Percentiles rank a stretch among this genome's conserved stretches.
phyloP scores from a whole-genome alignment of 345 rosid species.

The Gossypioides kirkii region DNA sequence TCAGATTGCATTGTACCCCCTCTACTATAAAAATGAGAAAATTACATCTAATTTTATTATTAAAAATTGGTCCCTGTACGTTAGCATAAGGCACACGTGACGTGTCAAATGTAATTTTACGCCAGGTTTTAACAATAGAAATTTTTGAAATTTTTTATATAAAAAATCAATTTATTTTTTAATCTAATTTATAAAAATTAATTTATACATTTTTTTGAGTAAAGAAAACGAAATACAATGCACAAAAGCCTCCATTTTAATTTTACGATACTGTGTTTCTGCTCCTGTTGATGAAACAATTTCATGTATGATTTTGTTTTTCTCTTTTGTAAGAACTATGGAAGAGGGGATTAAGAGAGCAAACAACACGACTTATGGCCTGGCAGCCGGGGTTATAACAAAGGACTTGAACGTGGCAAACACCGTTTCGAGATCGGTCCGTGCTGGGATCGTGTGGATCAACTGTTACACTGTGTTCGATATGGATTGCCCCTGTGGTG shows the following conservation, averaged over 20 bases:
- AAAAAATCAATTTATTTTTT: too few species aligned
- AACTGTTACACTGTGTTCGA: conserved; percentile 66
- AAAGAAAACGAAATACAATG: too few species aligned
- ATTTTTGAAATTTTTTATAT: rapidly evolving
- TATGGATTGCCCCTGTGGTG: conserved; percentile 50
- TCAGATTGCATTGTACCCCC: too few species aligned
- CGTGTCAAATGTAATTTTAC: too few species aligned
- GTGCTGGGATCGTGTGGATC: conserved; percentile 40
- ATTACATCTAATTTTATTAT: too few species aligned
- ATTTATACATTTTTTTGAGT: rapidly evolving
- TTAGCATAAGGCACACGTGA: too few species aligned
- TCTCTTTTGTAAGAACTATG: conserved; percentile 39
- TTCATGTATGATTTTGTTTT: background rate
- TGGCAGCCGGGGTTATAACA: conserved; percentile 73
- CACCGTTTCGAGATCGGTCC: conserved; percentile 63
- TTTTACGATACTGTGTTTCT: background rate
- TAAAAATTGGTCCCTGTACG: too few species aligned
- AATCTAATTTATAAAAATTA: too few species aligned
- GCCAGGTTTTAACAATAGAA: too few species aligned
- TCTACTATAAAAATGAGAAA: too few species aligned
- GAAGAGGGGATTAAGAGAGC: conserved; percentile 64
- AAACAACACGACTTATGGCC: conserved; percentile 61
- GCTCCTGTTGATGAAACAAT: background rate
- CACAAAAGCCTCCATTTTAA: too few species aligned
- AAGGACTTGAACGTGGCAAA: conserved; percentile 57